Percentiles rank a stretch among this genome's conserved stretches.
Evolutionary conservation across 2,329 filamentous ascomycete genomes (phyloP).

Genomic region (Pyrenophora graminea): DNA sequence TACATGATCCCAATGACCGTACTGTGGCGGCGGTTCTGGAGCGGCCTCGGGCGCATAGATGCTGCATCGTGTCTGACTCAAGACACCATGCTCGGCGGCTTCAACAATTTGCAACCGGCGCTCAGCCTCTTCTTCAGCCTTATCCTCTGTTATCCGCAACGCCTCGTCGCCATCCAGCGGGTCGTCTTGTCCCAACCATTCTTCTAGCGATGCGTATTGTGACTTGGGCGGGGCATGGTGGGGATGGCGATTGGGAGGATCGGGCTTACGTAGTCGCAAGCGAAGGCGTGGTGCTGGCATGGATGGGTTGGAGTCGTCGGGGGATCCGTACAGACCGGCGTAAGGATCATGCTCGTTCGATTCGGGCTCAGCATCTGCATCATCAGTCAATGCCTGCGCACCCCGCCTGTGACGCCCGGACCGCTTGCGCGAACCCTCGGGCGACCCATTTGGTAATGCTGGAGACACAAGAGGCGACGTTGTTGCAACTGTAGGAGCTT

Average conservation of each 20-base stretch:
- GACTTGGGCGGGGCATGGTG: slow-evolving; percentile 53
- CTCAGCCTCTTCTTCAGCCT: slow-evolving; percentile 64
- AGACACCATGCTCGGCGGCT: slow-evolving; percentile 74
- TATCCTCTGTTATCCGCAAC: slow-evolving; percentile 38
- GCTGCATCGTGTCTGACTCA: slow-evolving; percentile 72
- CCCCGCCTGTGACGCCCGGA: slow-evolving; percentile 29
- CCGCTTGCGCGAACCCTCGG: slow-evolving; percentile 27
- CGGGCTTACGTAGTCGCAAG: slow-evolving; percentile 58
- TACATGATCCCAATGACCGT: slow-evolving; percentile 85
- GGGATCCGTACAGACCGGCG: slow-evolving; percentile 26
- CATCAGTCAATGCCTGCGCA: slow-evolving; percentile 24
- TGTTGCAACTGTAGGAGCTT: slow-evolving; percentile 21
- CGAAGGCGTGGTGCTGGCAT: slow-evolving; percentile 44
- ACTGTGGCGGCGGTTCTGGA: slow-evolving; percentile 75
- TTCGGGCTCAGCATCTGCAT: slow-evolving; percentile 15
- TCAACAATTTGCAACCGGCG: slow-evolving; percentile 71
- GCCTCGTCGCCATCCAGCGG: slow-evolving; percentile 51
- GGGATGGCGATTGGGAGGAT: slow-evolving; percentile 57
- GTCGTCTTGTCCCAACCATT: slow-evolving; percentile 66
- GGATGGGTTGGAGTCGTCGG: slow-evolving; percentile 25
- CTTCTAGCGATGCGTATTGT: slow-evolving; percentile 59
- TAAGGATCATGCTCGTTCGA: slow-evolving; percentile 27
- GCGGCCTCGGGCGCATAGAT: slow-evolving; percentile 73
- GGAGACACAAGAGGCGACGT: slow-evolving; percentile 27
- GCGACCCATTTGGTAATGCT: slow-evolving; percentile 17